Percentiles rank a stretch among this genome's conserved stretches.
These are phyloP conservation scores for Euptelea pleiosperma DNA, from an alignment of 164 flowering plant species.

Conservation along the genomic window DNA sequence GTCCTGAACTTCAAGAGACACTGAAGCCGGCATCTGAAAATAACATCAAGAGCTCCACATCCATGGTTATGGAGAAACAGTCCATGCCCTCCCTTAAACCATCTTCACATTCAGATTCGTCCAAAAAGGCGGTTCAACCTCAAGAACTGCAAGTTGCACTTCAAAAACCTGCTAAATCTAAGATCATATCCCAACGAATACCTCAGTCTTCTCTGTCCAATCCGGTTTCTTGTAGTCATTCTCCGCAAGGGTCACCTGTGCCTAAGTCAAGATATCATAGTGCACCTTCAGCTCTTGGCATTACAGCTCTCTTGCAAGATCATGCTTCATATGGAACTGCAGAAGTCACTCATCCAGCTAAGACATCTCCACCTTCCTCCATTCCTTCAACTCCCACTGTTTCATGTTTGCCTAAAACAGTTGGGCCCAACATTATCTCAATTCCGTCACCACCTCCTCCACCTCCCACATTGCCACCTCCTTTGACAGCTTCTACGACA, in stretches of 20 bases:
- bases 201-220: constrained; percentile 40
- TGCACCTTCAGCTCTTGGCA: constrained; percentile 73
- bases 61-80: constrained; percentile 11
- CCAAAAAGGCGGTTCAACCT: constrained; percentile 20
- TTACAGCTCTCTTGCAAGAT: constrained; percentile 65
- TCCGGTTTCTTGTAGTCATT: constrained; percentile 41
- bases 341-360: constrained; percentile 17
- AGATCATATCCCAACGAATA: constrained; percentile 49
- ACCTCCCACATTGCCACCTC: not conserved
- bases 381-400: constrained; percentile 7
- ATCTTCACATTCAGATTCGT: constrained; percentile 20
- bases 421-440: constrained; percentile 11
- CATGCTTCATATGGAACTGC: constrained; percentile 21
- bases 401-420: constrained; percentile 16
- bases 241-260: constrained; percentile 59
- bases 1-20: constrained; percentile 23
- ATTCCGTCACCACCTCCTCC: constrained; percentile 31
- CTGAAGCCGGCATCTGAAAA: constrained; percentile 24
- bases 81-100: constrained; percentile 14
- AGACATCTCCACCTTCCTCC: constrained; percentile 10
- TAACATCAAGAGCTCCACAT: constrained; percentile 8
- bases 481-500: not conserved
- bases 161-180: constrained; percentile 45
- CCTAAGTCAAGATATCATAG: constrained; percentile 59
- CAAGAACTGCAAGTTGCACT: constrained; percentile 39